Evolutionary conservation across 495 filamentous ascomycete genomes (phyloP).

Genomic region (Podospora pseudocomata): DNA sequence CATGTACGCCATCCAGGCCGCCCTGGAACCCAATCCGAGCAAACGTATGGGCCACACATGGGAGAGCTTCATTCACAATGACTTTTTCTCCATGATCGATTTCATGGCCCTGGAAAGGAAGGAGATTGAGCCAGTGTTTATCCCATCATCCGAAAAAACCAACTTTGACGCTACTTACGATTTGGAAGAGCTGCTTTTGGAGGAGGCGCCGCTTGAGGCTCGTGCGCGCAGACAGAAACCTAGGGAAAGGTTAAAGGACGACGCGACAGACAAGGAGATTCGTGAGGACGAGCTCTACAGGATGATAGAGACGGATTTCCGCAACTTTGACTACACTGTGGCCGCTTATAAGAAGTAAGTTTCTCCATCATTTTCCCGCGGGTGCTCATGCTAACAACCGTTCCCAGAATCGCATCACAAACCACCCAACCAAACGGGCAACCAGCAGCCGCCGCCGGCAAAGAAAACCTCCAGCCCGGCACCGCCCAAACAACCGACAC

Average conservation of each 20-base stretch:
- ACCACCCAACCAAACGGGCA: slow-evolving; percentile 7
- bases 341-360: slow-evolving; percentile 63
- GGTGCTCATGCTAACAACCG: slow-evolving; percentile 20
- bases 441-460: slow-evolving; percentile 7
- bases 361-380: slow-evolving; percentile 5
- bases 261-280: slow-evolving; percentile 94
- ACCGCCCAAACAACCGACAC: slow-evolving; percentile 46
- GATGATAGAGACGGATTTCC: slow-evolving; percentile 91
- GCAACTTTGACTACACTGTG: slow-evolving; percentile 90
- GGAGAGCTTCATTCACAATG: slow-evolving; percentile 75
- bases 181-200: slow-evolving; percentile 86
- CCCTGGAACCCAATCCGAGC: slow-evolving; percentile 75
- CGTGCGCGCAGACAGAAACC: slow-evolving; percentile 90
- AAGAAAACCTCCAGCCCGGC: slow-evolving; percentile 25
- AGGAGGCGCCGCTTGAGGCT: slow-evolving; percentile 94
- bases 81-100: slow-evolving; percentile 84
- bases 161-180: slow-evolving; percentile 99
- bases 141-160: slow-evolving; percentile 92
- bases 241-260: slow-evolving; percentile 81
- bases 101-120: slow-evolving; percentile 84
- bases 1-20: slow-evolving; percentile 75
- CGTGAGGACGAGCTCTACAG: slow-evolving; percentile 90
- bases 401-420: neutral
- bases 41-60: slow-evolving; percentile 80
- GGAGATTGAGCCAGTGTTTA: slow-evolving; percentile 86